Conservation (phyloP, 257 asterid species). For the Solanum lignicaule region DNA sequence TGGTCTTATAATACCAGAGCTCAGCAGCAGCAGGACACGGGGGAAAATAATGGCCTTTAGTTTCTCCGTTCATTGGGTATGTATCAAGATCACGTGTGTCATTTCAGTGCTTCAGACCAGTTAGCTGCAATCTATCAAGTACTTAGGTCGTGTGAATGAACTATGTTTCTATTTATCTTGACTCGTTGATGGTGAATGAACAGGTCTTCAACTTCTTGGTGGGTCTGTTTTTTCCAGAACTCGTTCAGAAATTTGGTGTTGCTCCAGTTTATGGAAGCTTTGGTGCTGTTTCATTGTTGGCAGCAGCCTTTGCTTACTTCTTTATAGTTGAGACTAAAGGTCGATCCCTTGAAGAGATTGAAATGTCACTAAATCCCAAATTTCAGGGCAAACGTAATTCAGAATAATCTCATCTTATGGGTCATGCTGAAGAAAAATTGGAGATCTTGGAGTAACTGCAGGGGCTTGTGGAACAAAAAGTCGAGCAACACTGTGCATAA, state of each 20-base stretch:
- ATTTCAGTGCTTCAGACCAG: background rate
- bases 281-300: slow-evolving; percentile 53
- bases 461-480: background rate
- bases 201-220: slow-evolving; percentile 86
- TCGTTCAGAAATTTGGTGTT: slow-evolving; percentile 57
- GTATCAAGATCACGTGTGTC: slow-evolving; percentile 2
- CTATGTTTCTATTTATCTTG: background rate
- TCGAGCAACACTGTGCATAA: background rate
- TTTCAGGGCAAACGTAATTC: slow-evolving; percentile 13
- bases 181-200: background rate
- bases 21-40: slow-evolving; percentile 81
- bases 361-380: slow-evolving; percentile 40
- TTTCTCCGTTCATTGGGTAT: slow-evolving; percentile 83
- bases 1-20: slow-evolving; percentile 87
- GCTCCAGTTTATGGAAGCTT: slow-evolving; percentile 63
- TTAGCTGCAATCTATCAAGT: background rate
- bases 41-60: slow-evolving; percentile 83
- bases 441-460: background rate
- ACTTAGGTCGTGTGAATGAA: background rate
- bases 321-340: slow-evolving; percentile 73
- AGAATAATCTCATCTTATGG: background rate
- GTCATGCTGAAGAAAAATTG: background rate
- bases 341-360: slow-evolving; percentile 79
- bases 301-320: slow-evolving; percentile 53
- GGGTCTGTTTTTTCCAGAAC: slow-evolving; percentile 64